Percentiles rank a stretch among this genome's conserved stretches.
Evolutionary conservation across 2,329 filamentous ascomycete genomes (phyloP).

Genomic region (Verticillium longisporum): DNA sequence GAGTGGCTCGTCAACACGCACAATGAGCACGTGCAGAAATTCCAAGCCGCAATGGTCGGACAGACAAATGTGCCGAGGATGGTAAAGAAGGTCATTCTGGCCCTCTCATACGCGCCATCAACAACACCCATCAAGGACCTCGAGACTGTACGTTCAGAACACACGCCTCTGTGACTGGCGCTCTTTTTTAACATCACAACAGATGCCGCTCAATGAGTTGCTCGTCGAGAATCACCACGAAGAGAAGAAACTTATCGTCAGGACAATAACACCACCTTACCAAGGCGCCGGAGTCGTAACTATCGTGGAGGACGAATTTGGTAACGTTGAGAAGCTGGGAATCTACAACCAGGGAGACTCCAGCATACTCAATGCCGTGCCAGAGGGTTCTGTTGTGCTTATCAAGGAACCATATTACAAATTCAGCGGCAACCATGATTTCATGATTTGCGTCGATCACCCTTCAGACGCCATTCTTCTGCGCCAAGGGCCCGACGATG

Average conservation of each 20-base stretch:
- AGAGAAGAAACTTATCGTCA: slow-evolving; percentile 22
- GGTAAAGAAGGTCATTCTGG: slow-evolving; percentile 16
- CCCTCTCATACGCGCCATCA: slow-evolving; percentile 14
- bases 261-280: slow-evolving; percentile 21
- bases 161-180: too few species aligned
- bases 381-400: slow-evolving; percentile 22
- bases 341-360: slow-evolving; percentile 29
- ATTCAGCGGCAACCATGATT: slow-evolving; percentile 20
- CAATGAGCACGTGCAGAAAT: slow-evolving; percentile 1
- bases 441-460: slow-evolving; percentile 27
- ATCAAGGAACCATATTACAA: slow-evolving; percentile 30
- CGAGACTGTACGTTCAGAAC: slow-evolving; percentile 4
- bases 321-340: slow-evolving; percentile 27
- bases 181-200: neutral
- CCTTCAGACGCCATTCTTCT: slow-evolving; percentile 24
- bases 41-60: neutral
- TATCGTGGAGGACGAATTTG: slow-evolving; percentile 26
- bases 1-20: slow-evolving; percentile 12
- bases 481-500: slow-evolving; percentile 17
- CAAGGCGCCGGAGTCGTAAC: slow-evolving; percentile 25
- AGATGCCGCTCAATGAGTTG: slow-evolving; percentile 23
- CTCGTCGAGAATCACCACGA: slow-evolving; percentile 25
- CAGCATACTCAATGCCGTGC: slow-evolving; percentile 21
- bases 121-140: slow-evolving; percentile 7
- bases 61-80: slow-evolving; percentile 12